phyloP scores from a whole-genome alignment of 345 rosid species.

The Hirschfeldia incana region DNA sequence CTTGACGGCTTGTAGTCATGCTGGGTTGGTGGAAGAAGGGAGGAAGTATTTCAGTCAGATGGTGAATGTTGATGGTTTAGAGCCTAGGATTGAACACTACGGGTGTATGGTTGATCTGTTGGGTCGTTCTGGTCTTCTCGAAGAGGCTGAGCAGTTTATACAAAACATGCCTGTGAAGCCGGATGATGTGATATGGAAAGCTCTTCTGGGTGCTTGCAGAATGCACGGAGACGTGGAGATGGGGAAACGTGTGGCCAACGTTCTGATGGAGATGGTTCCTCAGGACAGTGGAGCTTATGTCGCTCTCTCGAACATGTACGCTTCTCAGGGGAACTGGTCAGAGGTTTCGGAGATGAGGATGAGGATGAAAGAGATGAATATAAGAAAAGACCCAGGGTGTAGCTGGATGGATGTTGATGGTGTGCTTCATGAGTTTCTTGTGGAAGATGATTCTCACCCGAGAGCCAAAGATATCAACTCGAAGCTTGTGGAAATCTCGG shows the following conservation, averaged over 20 bases:
- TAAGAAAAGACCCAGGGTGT: slow-evolving; percentile 74
- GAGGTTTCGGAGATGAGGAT: slow-evolving; percentile 61
- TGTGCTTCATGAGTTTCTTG: slow-evolving; percentile 51
- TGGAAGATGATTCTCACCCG: slow-evolving; percentile 68
- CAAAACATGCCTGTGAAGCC: slow-evolving; percentile 56
- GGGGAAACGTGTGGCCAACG: slow-evolving; percentile 56
- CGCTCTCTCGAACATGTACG: slow-evolving; percentile 66
- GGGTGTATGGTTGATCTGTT: slow-evolving; percentile 78
- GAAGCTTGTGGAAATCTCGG: slow-evolving; percentile 55
- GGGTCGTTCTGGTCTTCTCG: slow-evolving; percentile 58
- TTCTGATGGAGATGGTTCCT: slow-evolving; percentile 58
- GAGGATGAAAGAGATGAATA: slow-evolving; percentile 65
- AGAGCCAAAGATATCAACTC: slow-evolving; percentile 48
- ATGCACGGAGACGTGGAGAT: slow-evolving; percentile 55
- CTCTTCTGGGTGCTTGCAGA: slow-evolving; percentile 66
- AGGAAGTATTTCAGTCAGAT: slow-evolving; percentile 51
- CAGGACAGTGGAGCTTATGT: slow-evolving; percentile 72
- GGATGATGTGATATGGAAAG: slow-evolving; percentile 69
- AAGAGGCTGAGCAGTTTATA: slow-evolving; percentile 67
- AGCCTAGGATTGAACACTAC: slow-evolving; percentile 71
- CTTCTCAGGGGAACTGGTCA: slow-evolving; percentile 59
- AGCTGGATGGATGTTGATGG: slow-evolving; percentile 48
- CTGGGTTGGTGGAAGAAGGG: slow-evolving; percentile 65
- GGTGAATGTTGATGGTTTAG: slow-evolving; percentile 50
- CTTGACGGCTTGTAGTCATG: slow-evolving; percentile 69